Evolutionary conservation across 352 stramenopile genomes (phyloP).

Genomic region (Pythium dissimile): DNA sequence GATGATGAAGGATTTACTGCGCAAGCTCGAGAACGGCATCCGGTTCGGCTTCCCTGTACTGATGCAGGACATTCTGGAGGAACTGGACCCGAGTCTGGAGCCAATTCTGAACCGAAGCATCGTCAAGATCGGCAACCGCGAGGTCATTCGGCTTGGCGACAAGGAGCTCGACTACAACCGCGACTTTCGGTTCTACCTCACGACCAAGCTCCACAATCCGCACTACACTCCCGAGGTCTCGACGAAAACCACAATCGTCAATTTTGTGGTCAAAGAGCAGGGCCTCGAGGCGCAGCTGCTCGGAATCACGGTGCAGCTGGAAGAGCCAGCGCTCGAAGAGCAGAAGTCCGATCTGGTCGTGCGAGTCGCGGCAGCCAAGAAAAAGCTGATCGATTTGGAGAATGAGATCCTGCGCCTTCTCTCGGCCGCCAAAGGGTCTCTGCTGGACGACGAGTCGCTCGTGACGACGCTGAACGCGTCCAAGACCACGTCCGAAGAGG

Average conservation of each 20-base stretch:
- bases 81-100: slow-evolving; percentile 94
- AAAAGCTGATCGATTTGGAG: slow-evolving; percentile 94
- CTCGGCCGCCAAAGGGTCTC: slow-evolving; percentile 87
- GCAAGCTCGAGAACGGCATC: slow-evolving; percentile 93
- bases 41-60: slow-evolving; percentile 92
- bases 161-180: slow-evolving; percentile 95
- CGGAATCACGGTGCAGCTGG: slow-evolving; percentile 92
- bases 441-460: slow-evolving; percentile 93
- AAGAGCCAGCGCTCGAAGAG: slow-evolving; percentile 93
- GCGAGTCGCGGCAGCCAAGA: slow-evolving; percentile 91
- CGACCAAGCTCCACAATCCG: slow-evolving; percentile 95
- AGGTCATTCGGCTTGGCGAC: slow-evolving; percentile 92
- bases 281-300: slow-evolving; percentile 94
- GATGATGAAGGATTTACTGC: slow-evolving; percentile 94
- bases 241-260: slow-evolving; percentile 96
- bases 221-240: slow-evolving; percentile 95
- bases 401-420: slow-evolving; percentile 94
- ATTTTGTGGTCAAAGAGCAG: slow-evolving; percentile 96
- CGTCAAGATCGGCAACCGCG: slow-evolving; percentile 92
- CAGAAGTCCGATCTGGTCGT: slow-evolving; percentile 92
- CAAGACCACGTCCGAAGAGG: slow-evolving; percentile 93
- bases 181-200: slow-evolving; percentile 95
- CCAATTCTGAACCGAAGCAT: slow-evolving; percentile 94
- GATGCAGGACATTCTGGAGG: slow-evolving; percentile 95
- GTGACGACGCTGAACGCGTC: slow-evolving; percentile 94